Conservation (phyloP, 768 basidiomycete species). For the Terana coerulea region DNA sequence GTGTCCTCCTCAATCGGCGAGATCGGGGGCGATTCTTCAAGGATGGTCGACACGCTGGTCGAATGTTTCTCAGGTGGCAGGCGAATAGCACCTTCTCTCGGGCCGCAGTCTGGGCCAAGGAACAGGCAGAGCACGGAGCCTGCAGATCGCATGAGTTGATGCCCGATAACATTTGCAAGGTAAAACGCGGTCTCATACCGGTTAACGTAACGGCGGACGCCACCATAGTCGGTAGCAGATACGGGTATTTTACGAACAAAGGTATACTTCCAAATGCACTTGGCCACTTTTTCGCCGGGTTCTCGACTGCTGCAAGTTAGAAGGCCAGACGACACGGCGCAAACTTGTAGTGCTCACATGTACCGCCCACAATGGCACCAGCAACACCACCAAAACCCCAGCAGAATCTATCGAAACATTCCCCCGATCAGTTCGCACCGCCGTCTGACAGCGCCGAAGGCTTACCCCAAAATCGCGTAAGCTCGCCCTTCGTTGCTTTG, state of each 20-base stretch:
- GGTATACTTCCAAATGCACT: conserved; percentile 57
- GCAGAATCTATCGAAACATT: conserved; percentile 57
- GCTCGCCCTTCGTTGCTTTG: conserved; percentile 90
- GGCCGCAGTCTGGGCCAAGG: conserved; percentile 88
- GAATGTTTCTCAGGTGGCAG: conserved; percentile 73
- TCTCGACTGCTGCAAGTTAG: conserved; percentile 53
- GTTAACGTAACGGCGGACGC: conserved; percentile 73
- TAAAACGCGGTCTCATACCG: conserved; percentile 39
- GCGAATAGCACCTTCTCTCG: conserved; percentile 79
- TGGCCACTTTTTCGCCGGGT: conserved; percentile 86
- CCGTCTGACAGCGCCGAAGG: neutral
- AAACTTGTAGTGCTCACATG: conserved; percentile 47
- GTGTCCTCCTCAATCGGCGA: conserved; percentile 40
- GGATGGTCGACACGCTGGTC: conserved; percentile 46
- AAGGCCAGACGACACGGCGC: neutral
- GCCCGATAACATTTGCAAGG: neutral
- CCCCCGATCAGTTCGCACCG: neutral
- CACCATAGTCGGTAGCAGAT: conserved; percentile 81
- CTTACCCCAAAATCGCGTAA: conserved; percentile 86
- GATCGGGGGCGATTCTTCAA: conserved; percentile 59
- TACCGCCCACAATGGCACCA: conserved; percentile 82
- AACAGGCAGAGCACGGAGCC: conserved; percentile 89
- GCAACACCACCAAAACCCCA: conserved; percentile 97
- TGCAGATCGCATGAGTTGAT: conserved; percentile 22
- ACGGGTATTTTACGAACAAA: conserved; percentile 80